Conservation (phyloP, 2,329 filamentous ascomycete species). For the Fusarium sp. region DNA sequence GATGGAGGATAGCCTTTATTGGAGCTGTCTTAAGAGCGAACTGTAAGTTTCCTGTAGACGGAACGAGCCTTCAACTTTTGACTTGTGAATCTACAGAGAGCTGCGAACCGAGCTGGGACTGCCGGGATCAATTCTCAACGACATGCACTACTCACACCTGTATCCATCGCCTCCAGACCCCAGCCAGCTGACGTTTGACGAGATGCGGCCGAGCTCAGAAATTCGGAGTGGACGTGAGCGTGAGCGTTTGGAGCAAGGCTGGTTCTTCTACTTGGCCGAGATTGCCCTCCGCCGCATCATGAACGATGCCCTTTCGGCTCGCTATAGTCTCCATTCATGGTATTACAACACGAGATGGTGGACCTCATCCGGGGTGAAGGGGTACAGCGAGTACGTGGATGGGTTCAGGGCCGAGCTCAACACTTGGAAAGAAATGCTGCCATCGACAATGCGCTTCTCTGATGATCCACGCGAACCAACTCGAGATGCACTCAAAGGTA, state of each 20-base stretch:
- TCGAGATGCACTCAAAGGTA: constrained; percentile 17
- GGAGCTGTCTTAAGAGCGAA: constrained; percentile 48
- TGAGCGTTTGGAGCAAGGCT: constrained; percentile 31
- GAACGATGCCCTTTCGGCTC: constrained; percentile 25
- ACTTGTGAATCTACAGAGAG: constrained; percentile 19
- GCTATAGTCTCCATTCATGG: constrained; percentile 19
- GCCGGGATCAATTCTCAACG: constrained; percentile 39
- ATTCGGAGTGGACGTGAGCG: constrained; percentile 7
- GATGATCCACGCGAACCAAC: constrained; percentile 4
- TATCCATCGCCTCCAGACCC: constrained; percentile 42
- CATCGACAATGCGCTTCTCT: constrained; percentile 22
- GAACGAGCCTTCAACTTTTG: not conserved
- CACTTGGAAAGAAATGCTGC: constrained; percentile 28
- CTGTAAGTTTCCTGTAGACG: constrained; percentile 22
- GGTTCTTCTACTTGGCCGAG: constrained; percentile 46
- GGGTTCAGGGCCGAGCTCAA: constrained; percentile 27
- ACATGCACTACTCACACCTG: constrained; percentile 39
- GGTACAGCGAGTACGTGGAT: constrained; percentile 15
- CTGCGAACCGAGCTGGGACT: constrained; percentile 42
- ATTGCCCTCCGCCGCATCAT: constrained; percentile 38
- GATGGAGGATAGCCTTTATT: constrained; percentile 46
- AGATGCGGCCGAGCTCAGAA: constrained; percentile 20
- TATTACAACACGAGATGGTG: constrained; percentile 28
- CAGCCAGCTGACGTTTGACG: constrained; percentile 16
- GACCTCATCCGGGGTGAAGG: constrained; percentile 8